Percentiles rank a stretch among this genome's conserved stretches.
These are phyloP conservation scores for Syncephalastrum sp. DNA, from an alignment of 371 early-diverging fungal genomes.

Conservation along the genomic window DNA sequence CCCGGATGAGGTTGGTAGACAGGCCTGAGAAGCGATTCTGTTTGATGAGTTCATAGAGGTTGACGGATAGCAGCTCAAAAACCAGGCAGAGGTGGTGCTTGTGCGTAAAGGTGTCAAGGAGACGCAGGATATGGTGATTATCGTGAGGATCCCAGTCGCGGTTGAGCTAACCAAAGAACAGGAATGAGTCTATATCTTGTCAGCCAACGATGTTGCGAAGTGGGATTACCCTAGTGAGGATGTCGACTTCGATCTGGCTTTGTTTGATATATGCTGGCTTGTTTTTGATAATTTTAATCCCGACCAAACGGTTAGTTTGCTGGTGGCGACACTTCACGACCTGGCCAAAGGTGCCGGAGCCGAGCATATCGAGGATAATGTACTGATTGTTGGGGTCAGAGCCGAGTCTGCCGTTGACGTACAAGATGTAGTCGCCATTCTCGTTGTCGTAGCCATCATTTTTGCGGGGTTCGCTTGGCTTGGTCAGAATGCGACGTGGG, in stretches of 20 bases:
- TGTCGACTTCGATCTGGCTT: conserved; percentile 93
- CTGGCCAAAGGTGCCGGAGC: conserved; percentile 98
- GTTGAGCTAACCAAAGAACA: conserved; percentile 63
- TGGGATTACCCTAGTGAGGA: conserved; percentile 72
- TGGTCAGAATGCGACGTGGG: conserved; percentile 92
- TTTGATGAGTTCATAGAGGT: conserved; percentile 96
- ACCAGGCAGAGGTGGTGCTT: conserved; percentile 94
- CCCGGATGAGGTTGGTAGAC: conserved; percentile 83
- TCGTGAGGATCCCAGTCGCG: conserved; percentile 79
- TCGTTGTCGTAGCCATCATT: conserved; percentile 94
- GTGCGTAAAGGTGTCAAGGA: conserved; percentile 93
- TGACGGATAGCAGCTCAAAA: conserved; percentile 93
- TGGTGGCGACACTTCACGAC: conserved; percentile 93
- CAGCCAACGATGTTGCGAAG: neutral
- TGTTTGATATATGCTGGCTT: conserved; percentile 94
- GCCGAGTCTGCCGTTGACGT: conserved; percentile 80
- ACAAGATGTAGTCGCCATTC: conserved; percentile 90
- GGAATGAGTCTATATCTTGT: neutral
- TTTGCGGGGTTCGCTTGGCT: conserved; percentile 78
- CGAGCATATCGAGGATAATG: conserved; percentile 89
- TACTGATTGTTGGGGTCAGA: conserved; percentile 48
- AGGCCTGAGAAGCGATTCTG: conserved; percentile 95
- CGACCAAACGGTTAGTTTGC: conserved; percentile 83
- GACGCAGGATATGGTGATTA: conserved; percentile 83
- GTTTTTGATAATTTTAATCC: conserved; percentile 98